phyloP scores from a whole-genome alignment of 768 basidiomycete genomes.

The Erythrobasidium yunnanense region DNA sequence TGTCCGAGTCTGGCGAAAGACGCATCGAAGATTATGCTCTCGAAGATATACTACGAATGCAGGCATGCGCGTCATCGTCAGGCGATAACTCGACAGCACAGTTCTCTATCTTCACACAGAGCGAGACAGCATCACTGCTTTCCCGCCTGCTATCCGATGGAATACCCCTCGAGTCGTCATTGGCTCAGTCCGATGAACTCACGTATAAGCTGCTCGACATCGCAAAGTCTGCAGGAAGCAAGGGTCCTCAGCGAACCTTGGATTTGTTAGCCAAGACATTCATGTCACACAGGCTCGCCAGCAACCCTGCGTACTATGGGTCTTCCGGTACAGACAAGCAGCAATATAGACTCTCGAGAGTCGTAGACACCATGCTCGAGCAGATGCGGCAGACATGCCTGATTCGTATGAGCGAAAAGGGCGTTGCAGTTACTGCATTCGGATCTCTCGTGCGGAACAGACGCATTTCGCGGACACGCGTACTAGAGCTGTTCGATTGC shows the following conservation, averaged over 20 bases:
- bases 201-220: neutral
- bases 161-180: conserved; percentile 71
- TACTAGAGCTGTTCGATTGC: neutral
- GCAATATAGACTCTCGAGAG: neutral
- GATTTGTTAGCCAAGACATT: conserved; percentile 13
- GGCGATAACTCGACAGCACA: conserved; percentile 26
- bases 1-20: conserved; percentile 29
- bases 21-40: conserved; percentile 65
- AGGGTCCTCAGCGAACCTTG: neutral
- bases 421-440: neutral
- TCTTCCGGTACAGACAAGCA: neutral
- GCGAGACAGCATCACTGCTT: conserved; percentile 51
- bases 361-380: conserved; percentile 18
- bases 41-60: conserved; percentile 79
- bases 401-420: neutral
- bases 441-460: conserved; percentile 4
- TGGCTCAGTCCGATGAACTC: conserved; percentile 47
- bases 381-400: neutral
- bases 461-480: neutral
- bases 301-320: conserved; percentile 23
- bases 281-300: neutral
- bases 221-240: neutral
- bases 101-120: conserved; percentile 11
- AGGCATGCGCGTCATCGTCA: conserved; percentile 54
- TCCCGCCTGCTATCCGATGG: conserved; percentile 77